phyloP scores from a whole-genome alignment of 371 early-diverging fungal genomes.

The Cokeromyces recurvatus region DNA sequence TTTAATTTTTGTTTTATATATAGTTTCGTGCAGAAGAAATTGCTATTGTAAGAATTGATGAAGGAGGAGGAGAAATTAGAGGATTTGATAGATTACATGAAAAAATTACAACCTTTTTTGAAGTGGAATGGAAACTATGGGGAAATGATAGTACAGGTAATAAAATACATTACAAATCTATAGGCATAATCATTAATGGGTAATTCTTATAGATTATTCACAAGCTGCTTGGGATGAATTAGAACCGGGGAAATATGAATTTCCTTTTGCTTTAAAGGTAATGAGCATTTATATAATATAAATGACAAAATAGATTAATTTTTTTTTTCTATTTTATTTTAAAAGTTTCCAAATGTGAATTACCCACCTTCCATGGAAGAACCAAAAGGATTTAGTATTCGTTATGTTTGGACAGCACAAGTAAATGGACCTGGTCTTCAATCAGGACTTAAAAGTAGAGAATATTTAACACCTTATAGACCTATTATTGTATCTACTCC shows the following conservation, averaged over 20 bases:
- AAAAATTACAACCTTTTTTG: conserved; percentile 35
- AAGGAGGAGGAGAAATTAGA: conserved; percentile 20
- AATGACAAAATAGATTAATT: neutral
- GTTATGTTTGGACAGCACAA: conserved; percentile 54
- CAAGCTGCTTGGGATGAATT: conserved; percentile 55
- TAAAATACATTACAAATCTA: too few relatives aligned
- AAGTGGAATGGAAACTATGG: conserved; percentile 29
- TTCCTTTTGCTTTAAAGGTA: conserved; percentile 61
- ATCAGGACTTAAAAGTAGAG: conserved; percentile 44
- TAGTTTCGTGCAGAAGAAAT: conserved; percentile 45
- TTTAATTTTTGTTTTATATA: too few relatives aligned
- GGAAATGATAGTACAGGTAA: conserved; percentile 30
- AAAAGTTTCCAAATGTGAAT: conserved; percentile 47
- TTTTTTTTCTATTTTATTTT: neutral
- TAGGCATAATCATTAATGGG: too few relatives aligned
- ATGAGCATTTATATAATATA: too few relatives aligned
- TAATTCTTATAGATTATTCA: conserved; percentile 27
- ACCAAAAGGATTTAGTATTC: conserved; percentile 39
- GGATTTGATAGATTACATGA: conserved; percentile 23
- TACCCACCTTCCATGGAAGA: conserved; percentile 48
- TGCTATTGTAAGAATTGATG: conserved; percentile 20
- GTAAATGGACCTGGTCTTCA: conserved; percentile 47
- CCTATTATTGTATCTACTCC: conserved; percentile 40
- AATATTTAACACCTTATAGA: conserved; percentile 46
- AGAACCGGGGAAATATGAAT: conserved; percentile 47